These are phyloP conservation scores for Penicillium angulare DNA, from an alignment of 495 filamentous ascomycete genomes.

Conservation along the genomic window DNA sequence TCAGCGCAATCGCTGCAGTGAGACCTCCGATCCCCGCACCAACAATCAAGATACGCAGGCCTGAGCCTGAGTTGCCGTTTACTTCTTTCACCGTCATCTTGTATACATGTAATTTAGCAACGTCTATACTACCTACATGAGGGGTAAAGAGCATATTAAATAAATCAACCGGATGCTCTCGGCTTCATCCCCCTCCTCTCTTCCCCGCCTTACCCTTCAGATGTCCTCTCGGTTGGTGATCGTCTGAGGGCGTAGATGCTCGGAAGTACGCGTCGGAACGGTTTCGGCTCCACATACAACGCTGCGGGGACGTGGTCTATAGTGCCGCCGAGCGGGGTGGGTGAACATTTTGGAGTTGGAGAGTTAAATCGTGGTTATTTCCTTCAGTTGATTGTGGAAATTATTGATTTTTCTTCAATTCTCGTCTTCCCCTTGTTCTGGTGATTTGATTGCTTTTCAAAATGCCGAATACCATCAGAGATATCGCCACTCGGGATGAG, in stretches of 20 bases:
- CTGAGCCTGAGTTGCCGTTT: conserved; percentile 7
- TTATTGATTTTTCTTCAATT: not conserved
- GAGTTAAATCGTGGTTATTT: too few relatives aligned
- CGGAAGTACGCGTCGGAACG: conserved; percentile 8
- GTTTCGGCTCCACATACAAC: conserved; percentile 35
- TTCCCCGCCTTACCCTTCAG: not conserved
- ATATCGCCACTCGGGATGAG: conserved; percentile 37
- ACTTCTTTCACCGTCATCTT: conserved; percentile 17
- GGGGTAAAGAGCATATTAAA: not conserved
- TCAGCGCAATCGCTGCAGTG: conserved; percentile 51
- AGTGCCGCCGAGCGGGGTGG: conserved; percentile 9
- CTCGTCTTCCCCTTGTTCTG: not conserved
- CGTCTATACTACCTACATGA: not conserved
- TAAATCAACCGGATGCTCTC: not conserved
- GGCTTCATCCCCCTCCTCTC: not conserved
- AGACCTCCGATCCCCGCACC: conserved; percentile 59
- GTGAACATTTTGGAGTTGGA: conserved; percentile 5
- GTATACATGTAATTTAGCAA: not conserved
- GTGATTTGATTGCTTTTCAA: not conserved
- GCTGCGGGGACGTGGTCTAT: not conserved
- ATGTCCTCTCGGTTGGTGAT: not conserved
- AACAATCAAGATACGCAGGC: conserved; percentile 47
- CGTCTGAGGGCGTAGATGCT: not conserved
- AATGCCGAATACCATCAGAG: conserved; percentile 41
- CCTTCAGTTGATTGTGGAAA: too few relatives aligned